These are phyloP conservation scores for Sclerotinia spermophila DNA, from an alignment of 2,329 filamentous ascomycete genomes.

Conservation along the genomic window DNA sequence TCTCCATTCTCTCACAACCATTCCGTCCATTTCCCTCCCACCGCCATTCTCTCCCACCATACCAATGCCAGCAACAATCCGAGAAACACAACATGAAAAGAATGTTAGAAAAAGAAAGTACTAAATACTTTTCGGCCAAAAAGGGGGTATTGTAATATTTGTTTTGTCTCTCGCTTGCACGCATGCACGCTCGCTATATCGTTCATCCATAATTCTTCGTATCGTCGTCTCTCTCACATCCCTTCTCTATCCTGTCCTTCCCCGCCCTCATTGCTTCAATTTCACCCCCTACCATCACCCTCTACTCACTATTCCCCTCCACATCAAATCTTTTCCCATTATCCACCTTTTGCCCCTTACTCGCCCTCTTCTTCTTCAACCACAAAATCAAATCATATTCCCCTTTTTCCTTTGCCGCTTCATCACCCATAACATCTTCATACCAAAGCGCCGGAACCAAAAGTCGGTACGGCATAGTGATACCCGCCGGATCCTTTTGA, in stretches of 20 bases:
- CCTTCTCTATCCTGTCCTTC: neutral
- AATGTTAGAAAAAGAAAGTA: neutral
- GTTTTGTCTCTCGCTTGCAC: neutral
- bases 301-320: conserved; percentile 40
- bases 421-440: conserved; percentile 26
- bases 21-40: neutral
- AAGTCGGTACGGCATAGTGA: conserved; percentile 81
- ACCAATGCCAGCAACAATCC: neutral
- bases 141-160: neutral
- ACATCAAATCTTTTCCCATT: conserved; percentile 26
- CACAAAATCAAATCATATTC: conserved; percentile 24
- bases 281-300: conserved; percentile 16
- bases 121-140: neutral
- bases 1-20: neutral
- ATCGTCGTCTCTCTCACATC: neutral
- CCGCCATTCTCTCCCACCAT: neutral
- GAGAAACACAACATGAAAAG: neutral
- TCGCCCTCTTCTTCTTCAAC: conserved; percentile 21
- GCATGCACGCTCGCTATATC: neutral
- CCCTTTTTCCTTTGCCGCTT: conserved; percentile 20
- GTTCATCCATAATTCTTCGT: neutral
- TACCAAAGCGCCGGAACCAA: conserved; percentile 76
- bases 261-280: neutral
- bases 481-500: conserved; percentile 78
- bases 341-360: neutral